Percentiles rank a stretch among this genome's conserved stretches.
Evolutionary conservation across 129 eudicot species (phyloP).

Genomic region (Helichrysum umbraculigerum): DNA sequence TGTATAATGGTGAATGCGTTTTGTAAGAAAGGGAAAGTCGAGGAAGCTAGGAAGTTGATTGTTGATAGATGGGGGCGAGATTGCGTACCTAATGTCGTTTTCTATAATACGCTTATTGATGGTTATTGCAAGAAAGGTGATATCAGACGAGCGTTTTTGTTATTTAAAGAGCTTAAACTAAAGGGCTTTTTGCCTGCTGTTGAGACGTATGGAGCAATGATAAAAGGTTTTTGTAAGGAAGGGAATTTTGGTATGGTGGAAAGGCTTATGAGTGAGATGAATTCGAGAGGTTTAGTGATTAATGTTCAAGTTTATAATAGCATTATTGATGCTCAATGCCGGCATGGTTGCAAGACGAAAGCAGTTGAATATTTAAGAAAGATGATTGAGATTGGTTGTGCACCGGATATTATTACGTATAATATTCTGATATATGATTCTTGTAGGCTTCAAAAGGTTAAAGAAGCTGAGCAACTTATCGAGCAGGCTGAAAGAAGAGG

Average conservation of each 20-base stretch:
- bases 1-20: slow-evolving; percentile 71
- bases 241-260: slow-evolving; percentile 59
- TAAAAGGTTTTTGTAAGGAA: slow-evolving; percentile 67
- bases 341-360: slow-evolving; percentile 50
- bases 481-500: slow-evolving; percentile 54
- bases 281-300: slow-evolving; percentile 54
- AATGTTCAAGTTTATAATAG: slow-evolving; percentile 60
- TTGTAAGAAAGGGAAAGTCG: slow-evolving; percentile 75
- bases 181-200: slow-evolving; percentile 74
- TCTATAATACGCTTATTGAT: slow-evolving; percentile 76
- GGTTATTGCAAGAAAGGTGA: slow-evolving; percentile 86
- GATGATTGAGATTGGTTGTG: slow-evolving; percentile 55
- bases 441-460: slow-evolving; percentile 64
- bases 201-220: slow-evolving; percentile 79
- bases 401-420: slow-evolving; percentile 67
- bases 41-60: slow-evolving; percentile 68
- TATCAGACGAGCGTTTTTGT: slow-evolving; percentile 45
- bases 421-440: slow-evolving; percentile 61
- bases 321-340: slow-evolving; percentile 67
- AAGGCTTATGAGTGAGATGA: slow-evolving; percentile 67
- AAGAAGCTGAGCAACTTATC: slow-evolving; percentile 69
- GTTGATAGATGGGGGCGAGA: slow-evolving; percentile 80
- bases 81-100: slow-evolving; percentile 76
- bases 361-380: slow-evolving; percentile 49
- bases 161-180: slow-evolving; percentile 61